Base-by-base conservation (phyloP, 2,329 filamentous ascomycete species). In the Ophiocordyceps sinensis region DNA sequence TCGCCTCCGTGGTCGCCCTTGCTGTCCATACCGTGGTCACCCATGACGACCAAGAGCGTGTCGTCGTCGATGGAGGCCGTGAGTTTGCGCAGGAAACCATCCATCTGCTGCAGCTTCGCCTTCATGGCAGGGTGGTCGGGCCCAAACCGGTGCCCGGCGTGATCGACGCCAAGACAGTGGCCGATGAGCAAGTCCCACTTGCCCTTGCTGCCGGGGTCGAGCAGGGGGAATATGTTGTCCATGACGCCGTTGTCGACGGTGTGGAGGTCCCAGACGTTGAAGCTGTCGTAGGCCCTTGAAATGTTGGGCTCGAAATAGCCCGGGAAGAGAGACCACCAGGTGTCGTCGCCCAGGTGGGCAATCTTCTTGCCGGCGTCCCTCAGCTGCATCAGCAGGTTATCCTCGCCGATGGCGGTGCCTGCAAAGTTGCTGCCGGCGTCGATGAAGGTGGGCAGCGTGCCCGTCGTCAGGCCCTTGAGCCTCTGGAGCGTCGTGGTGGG, bases 1-100 rank as follows among this genome's bases (percentile, higher is more conserved):
- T 98, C 91, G 41, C 91, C 91, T n/a, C 91, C 91, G 55, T 98
- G 91, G 50, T 98, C 91, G 15, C 91, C 91, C 64, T 98, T 96
- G 45, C 75, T 69, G 59, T 98, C 91, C 91, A 98, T 98, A 11
- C 91, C 91, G 56, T 98, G 91, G 57, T 98, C 91, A n/a, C 91
- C 91, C 86, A 98, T 94, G 13, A 98, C 84, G 17, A 98, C 78
- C 30, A 98, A 67, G 19, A 98, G 67, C 0, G 91, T 98, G 42
- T 85, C 67, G 41, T 95, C 82, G 51, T 94, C 89, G 15, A 98
- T 66, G 4, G 67, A 66, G 1, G 73, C 67, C 3, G 84, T 78
- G 41, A 96, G 68, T 23, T 81, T 71, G 36, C 78, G 74, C 43
- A 96, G 70, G 28, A 94, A 80, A 1, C 58, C 64, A 53, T 98